Base-by-base conservation (phyloP, 257 asterid species). In the Solanum peruvianum region DNA sequence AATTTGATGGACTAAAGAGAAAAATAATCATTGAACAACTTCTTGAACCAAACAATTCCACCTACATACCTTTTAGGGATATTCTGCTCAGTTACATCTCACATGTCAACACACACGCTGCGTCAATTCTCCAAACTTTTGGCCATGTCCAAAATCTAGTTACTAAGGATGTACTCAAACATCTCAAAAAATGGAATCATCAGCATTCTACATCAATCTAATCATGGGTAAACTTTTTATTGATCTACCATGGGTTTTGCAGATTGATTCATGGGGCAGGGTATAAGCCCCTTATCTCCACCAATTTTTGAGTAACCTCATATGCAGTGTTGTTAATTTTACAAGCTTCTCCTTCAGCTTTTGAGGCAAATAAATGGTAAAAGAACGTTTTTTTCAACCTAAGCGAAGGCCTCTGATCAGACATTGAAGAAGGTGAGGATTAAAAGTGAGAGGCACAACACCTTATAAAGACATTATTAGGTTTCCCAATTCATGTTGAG, bases 211-310 rank as follows among this genome's bases (percentile, higher is more conserved):
- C 27, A 16, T 9, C 9, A 0, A 33, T 12, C 27, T 71, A 45
- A 2, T 71, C 45, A 18, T 5, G 25, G 16, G 15, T 71, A 64
- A 18, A 5, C 9, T 71, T 33, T 83, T 92, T 92, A 91, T 86
- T 88, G 76, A 93, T 92, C 56, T 87, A 76, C 97, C 97, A 93
- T 2, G 97, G 96, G 31, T 90, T 56, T 10, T 67, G 47, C 1
- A 83, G 86, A 42, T 92, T 89, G 0, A 83, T 5, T 39, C 6
- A 16, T 0, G 95, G 93, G 1, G 93, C 89, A 7, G 90, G 25
- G 44, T 33, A 31, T 71, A 71, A 9, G 78, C 35, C 47, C 27
- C 78, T 9, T 71, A 35, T 35, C 45, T 35, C 27, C 2, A 71
- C 11, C 6, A 71, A 8, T 10, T 71, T 45, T 71, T 9, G 45